Percentiles rank a stretch among this genome's conserved stretches.
Evolutionary conservation across 1,284 basidiomycete species (phyloP).

Genomic region (Apiotrichum veenhuisii): DNA sequence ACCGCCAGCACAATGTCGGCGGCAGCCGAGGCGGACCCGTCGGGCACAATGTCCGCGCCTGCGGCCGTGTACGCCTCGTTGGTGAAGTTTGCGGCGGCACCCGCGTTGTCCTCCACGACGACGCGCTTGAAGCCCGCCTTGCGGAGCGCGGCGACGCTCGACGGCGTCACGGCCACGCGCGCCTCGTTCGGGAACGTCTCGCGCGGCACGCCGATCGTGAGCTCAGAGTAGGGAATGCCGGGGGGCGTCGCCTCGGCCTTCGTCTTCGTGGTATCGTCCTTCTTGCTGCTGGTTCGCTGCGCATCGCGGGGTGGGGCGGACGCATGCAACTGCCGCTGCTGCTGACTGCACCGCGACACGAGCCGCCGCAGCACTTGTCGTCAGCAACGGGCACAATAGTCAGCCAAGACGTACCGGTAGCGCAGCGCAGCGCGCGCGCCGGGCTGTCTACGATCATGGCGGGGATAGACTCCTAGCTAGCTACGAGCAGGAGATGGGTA

Average conservation of each 20-base stretch:
- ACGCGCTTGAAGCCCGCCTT: conserved; percentile 75
- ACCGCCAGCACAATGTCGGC: conserved; percentile 78
- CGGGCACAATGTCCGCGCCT: conserved; percentile 60
- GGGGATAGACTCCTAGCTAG: not conserved
- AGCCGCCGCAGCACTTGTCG: not conserved
- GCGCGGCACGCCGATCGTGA: conserved; percentile 71
- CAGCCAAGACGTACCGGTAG: not conserved
- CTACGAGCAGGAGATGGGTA: not conserved
- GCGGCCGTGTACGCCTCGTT: conserved; percentile 71
- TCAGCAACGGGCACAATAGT: not conserved
- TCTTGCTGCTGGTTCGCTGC: not conserved
- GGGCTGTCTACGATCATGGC: conserved; percentile 1
- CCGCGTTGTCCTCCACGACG: conserved; percentile 68
- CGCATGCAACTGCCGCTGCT: not conserved
- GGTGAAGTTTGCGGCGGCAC: conserved; percentile 66
- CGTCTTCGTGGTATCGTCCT: not conserved
- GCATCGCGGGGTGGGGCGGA: not conserved
- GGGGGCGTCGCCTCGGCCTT: not conserved
- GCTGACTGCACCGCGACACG: not conserved
- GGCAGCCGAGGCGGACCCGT: conserved; percentile 56
- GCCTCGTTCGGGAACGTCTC: conserved; percentile 71
- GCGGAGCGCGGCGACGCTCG: conserved; percentile 64
- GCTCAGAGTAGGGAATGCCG: conserved; percentile 64
- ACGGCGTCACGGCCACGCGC: conserved; percentile 72
- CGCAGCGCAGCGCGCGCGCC: conserved; percentile 1